Evolutionary conservation across 2,329 filamentous ascomycete species (phyloP), one percentile per base, ranked within the genome.

Genomic region (Teratosphaeriaceae sp.): DNA sequence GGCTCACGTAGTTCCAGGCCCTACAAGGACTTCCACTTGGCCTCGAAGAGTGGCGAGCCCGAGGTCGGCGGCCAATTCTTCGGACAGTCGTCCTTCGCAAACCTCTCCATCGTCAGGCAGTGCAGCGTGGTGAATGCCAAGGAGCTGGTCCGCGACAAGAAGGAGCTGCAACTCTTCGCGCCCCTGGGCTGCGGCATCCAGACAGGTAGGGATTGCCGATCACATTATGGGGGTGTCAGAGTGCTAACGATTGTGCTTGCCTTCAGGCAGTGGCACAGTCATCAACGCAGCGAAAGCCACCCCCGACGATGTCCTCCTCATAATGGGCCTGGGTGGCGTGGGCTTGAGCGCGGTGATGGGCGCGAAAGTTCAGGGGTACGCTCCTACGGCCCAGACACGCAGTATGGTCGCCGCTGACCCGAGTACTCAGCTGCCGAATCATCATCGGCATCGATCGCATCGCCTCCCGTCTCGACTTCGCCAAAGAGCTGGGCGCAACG

Each of bases 271-370:
- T 31, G 70, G 66, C 3, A 63, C 65, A 4, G 60, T 69, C 5
- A 44, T 65, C 39, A 67, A 68, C 39, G 63, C 66, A n/a, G 63
- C 65, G 0, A 51, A 66, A 18, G 64, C 64, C 0, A 57, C 54
- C 5, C 45, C 56, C 3, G 50, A 57, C 1, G 67, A 71, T 44
- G 50, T 60, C 5, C 55, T 73, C 23, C 59, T 65, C 19, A 58
- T 74, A 29, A 56, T 71, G 19, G 71, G 69, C 3, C 59, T 72
- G 0, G 69, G 70, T 5, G 70, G 68, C 8, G 70, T 75, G 0
- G 71, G 71, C 1, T 55, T 74, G 29, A 62, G 59, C 19, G 70
- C 69, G 0, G 59, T 75, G 38, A 73, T 71, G 67, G 72, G 68
- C 4, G 68, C 72, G 0, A 71, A 70, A 23, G 65, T 74, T 5